A percentile compares a stretch with the other conserved stretches of the same genome.
Conservation (phyloP, 1,284 basidiomycete genomes). For the Trametes sp. region DNA sequence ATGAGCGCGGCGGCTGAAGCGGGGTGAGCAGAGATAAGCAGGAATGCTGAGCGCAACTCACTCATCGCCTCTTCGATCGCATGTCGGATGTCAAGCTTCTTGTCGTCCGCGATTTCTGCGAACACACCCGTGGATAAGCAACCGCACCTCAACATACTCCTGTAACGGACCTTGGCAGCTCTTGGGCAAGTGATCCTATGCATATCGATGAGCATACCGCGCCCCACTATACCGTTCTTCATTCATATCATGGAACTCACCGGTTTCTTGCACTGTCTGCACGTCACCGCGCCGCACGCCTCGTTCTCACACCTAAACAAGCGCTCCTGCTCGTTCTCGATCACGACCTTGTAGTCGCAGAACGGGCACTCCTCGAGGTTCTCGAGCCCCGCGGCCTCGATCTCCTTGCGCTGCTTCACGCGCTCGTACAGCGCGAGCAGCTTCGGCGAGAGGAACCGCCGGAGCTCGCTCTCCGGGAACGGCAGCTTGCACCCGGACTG, state of each 20-base stretch:
- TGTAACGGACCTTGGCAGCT: slow-evolving; percentile 74
- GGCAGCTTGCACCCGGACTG: slow-evolving; percentile 73
- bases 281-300: slow-evolving; percentile 78
- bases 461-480: slow-evolving; percentile 74
- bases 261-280: slow-evolving; percentile 77
- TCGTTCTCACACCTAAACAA: slow-evolving; percentile 80
- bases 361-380: slow-evolving; percentile 87
- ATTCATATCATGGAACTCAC: slow-evolving; percentile 53
- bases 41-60: slow-evolving; percentile 42
- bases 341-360: slow-evolving; percentile 84
- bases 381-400: slow-evolving; percentile 76
- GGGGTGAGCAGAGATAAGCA: slow-evolving; percentile 1
- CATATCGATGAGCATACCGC: neutral
- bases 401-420: slow-evolving; percentile 79
- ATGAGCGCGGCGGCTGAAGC: slow-evolving; percentile 76
- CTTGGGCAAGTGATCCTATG: slow-evolving; percentile 85
- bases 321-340: slow-evolving; percentile 81
- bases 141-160: neutral
- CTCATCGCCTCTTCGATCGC: slow-evolving; percentile 91
- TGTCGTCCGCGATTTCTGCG: slow-evolving; percentile 75
- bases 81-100: slow-evolving; percentile 76
- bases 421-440: slow-evolving; percentile 76
- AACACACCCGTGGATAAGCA: neutral
- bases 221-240: too few species aligned
- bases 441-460: slow-evolving; percentile 66